Evolutionary conservation across 495 filamentous ascomycete species (phyloP).

Genomic region (Xylaria intraflava): DNA sequence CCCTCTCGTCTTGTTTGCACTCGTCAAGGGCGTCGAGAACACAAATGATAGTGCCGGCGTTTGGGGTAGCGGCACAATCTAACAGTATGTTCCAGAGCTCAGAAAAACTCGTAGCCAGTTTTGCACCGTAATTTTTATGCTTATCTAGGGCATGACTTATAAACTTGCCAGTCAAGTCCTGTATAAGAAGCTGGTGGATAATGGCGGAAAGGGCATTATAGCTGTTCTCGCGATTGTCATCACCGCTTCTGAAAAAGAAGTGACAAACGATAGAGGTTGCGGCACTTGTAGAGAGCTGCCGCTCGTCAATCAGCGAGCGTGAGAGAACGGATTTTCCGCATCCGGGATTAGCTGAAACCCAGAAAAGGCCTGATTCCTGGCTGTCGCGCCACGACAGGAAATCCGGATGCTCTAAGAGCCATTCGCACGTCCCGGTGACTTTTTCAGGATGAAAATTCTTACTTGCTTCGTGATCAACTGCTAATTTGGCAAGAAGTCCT

Average conservation of each 20-base stretch:
- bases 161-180: slow-evolving; percentile 7
- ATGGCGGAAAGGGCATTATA: slow-evolving; percentile 28
- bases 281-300: slow-evolving; percentile 11
- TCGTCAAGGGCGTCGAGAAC: slow-evolving; percentile 41
- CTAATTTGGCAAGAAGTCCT: background rate
- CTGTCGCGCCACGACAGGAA: slow-evolving; percentile 28
- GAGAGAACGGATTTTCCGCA: slow-evolving; percentile 41
- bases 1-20: slow-evolving; percentile 23
- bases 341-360: slow-evolving; percentile 36
- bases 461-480: background rate
- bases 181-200: slow-evolving; percentile 33
- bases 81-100: slow-evolving; percentile 38
- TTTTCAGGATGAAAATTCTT: background rate
- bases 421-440: slow-evolving; percentile 23
- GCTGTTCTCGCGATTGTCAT: slow-evolving; percentile 12
- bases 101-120: slow-evolving; percentile 26
- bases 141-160: slow-evolving; percentile 19
- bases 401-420: slow-evolving; percentile 28
- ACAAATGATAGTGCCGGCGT: slow-evolving; percentile 37
- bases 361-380: slow-evolving; percentile 27
- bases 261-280: slow-evolving; percentile 27
- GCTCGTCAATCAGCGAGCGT: slow-evolving; percentile 26
- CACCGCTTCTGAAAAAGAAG: slow-evolving; percentile 39
- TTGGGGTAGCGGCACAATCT: slow-evolving; percentile 22
- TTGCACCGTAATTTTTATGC: slow-evolving; percentile 16